These are phyloP conservation scores for Aspergillus mulundensis DNA, from an alignment of 495 filamentous ascomycete species.

Conservation along the genomic window DNA sequence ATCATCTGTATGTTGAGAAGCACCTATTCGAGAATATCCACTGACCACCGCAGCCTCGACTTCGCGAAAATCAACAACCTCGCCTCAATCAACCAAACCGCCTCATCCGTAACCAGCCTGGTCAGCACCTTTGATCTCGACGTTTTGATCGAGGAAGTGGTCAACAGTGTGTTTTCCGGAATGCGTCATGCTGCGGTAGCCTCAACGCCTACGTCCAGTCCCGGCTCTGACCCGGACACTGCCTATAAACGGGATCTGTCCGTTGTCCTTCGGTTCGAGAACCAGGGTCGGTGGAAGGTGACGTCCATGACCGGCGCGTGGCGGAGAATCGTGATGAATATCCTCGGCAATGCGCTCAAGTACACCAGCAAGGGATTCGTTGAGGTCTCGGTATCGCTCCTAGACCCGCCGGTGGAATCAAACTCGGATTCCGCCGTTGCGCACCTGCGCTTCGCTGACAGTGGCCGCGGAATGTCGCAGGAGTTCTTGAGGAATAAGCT, in stretches of 20 bases:
- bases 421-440: constrained; percentile 17
- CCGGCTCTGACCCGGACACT: background rate
- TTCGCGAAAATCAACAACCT: constrained; percentile 54
- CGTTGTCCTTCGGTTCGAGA: constrained; percentile 56
- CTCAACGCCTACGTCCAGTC: background rate
- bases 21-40: background rate
- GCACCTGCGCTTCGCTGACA: constrained; percentile 55
- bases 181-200: constrained; percentile 14
- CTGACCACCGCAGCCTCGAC: constrained; percentile 34
- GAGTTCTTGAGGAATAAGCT: constrained; percentile 64
- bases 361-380: constrained; percentile 60
- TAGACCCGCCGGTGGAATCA: constrained; percentile 13
- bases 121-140: constrained; percentile 19
- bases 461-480: constrained; percentile 63
- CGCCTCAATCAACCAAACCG: constrained; percentile 14
- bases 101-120: constrained; percentile 4
- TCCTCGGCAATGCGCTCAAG: constrained; percentile 71
- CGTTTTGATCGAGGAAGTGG: constrained; percentile 18
- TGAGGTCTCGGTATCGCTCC: constrained; percentile 43
- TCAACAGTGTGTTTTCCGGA: constrained; percentile 20
- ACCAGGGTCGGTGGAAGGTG: constrained; percentile 49
- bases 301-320: constrained; percentile 58
- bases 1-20: constrained; percentile 43
- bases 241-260: constrained; percentile 27
- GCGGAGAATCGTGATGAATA: constrained; percentile 65